Percentiles rank a stretch among this genome's conserved stretches.
These are phyloP conservation scores for Camellia sinensis DNA, from an alignment of 148 eudicot genomes.

Conservation along the genomic window DNA sequence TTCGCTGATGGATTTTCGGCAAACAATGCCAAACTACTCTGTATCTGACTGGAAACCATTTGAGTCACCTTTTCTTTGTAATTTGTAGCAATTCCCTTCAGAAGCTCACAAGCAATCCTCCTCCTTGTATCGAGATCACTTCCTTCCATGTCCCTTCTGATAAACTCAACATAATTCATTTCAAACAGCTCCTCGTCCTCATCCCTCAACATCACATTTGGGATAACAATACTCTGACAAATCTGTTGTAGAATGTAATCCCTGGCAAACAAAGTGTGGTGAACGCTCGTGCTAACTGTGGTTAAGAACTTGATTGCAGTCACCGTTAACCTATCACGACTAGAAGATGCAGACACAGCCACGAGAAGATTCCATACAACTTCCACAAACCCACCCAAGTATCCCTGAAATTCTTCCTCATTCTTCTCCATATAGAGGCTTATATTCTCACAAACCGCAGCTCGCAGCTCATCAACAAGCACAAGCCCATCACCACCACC, in stretches of 20 bases:
- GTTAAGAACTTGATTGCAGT: conserved; percentile 86
- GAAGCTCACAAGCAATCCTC: conserved; percentile 96
- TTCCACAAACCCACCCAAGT: conserved; percentile 70
- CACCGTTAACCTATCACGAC: conserved; percentile 77
- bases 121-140: conserved; percentile 97
- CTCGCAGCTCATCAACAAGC: conserved; percentile 74
- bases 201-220: conserved; percentile 89
- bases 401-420: conserved; percentile 73
- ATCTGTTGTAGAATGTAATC: conserved; percentile 81
- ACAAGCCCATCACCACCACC: conserved; percentile 62
- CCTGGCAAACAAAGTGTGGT: conserved; percentile 60
- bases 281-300: conserved; percentile 73
- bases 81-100: conserved; percentile 77
- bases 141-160: conserved; percentile 94
- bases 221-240: conserved; percentile 79
- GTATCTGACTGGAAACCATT: conserved; percentile 62
- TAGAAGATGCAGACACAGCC: conserved; percentile 54
- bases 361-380: conserved; percentile 74
- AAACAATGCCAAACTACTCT: conserved; percentile 57
- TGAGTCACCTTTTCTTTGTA: conserved; percentile 72
- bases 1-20: conserved; percentile 63
- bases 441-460: conserved; percentile 86
- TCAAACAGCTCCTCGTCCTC: conserved; percentile 96
- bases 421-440: conserved; percentile 89
- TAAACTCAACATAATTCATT: conserved; percentile 87